These are phyloP conservation scores for Theileria sp. DNA, from an alignment of 169 alveolate species.

Conservation along the genomic window DNA sequence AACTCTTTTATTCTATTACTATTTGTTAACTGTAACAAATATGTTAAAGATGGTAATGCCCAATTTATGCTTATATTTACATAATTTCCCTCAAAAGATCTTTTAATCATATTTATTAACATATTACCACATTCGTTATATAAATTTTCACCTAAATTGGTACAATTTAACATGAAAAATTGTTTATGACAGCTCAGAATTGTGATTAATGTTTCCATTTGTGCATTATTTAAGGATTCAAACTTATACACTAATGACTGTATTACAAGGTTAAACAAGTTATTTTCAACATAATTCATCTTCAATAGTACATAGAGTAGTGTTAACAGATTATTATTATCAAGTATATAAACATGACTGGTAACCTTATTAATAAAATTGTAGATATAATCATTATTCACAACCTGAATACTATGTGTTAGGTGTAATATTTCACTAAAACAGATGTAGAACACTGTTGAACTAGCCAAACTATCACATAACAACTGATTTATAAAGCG, in stretches of 20 bases:
- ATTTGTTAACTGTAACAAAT: constrained; percentile 39
- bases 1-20: constrained; percentile 26
- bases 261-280: constrained; percentile 8
- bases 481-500: neutral
- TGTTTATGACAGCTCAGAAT: constrained; percentile 39
- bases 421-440: neutral
- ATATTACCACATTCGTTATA: constrained; percentile 58
- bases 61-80: constrained; percentile 23
- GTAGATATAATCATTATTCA: neutral
- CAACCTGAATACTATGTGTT: neutral
- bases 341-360: constrained; percentile 20
- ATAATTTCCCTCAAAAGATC: constrained; percentile 30
- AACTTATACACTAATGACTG: constrained; percentile 44
- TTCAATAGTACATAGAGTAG: constrained; percentile 43
- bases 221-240: constrained; percentile 23
- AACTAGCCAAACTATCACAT: neutral
- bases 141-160: constrained; percentile 35
- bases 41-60: constrained; percentile 31
- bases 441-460: neutral
- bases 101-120: constrained; percentile 42
- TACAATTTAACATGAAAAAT: constrained; percentile 18
- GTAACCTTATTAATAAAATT: constrained; percentile 22
- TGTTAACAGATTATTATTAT: constrained; percentile 17
- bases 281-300: constrained; percentile 32
- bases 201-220: constrained; percentile 33